Base-by-base conservation (phyloP, 371 early-diverging fungal genomes). In the Zopfochytrium polystomum region DNA sequence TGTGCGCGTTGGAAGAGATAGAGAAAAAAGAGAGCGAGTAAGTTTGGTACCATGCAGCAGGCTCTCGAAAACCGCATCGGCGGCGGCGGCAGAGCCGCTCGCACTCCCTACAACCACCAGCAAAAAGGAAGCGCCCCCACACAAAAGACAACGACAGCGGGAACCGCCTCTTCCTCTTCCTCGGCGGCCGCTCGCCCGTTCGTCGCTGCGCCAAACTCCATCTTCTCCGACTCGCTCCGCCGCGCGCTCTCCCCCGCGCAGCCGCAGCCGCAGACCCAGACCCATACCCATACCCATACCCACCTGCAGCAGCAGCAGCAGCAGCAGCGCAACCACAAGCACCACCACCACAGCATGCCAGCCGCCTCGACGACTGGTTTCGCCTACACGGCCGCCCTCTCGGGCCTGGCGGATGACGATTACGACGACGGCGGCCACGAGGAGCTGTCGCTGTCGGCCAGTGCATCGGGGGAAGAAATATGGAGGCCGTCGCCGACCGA, bases 401-500 rank as follows among this genome's bases (percentile, higher is more conserved):
- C 38, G 11, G 18, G 11, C n/a, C n/a, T n/a, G n/a, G n/a, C n/a
- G n/a, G n/a, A n/a, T n/a, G n/a, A n/a, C n/a, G n/a, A n/a, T n/a
- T 18, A 38, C 38, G 11, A 38, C 38, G 38, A 18, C 38, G 38
- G 38, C 38, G 38, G 7, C 38, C 11, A n/a, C n/a, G n/a, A n/a
- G n/a, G n/a, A n/a, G n/a, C n/a, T n/a, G n/a, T n/a, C 42, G 44
- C 18, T 22, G 15, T 33, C 42, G 1, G 42, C 20, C 2, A 52
- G 49, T 29, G 55, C 20, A 22, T 49, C 50, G 9, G 31, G 47
- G 43, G 63, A 63, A 42, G 63, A 63, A 33, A 63, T 63, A n/a
- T 63, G 63, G 63, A 48, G 35, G 32, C 55, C 54, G 20, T 48
- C 55, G n/a, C 55, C 55, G 1, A 35, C 55, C 9, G 52, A 52